Conservation (phyloP, 768 basidiomycete genomes). For the Collybia sordida region DNA sequence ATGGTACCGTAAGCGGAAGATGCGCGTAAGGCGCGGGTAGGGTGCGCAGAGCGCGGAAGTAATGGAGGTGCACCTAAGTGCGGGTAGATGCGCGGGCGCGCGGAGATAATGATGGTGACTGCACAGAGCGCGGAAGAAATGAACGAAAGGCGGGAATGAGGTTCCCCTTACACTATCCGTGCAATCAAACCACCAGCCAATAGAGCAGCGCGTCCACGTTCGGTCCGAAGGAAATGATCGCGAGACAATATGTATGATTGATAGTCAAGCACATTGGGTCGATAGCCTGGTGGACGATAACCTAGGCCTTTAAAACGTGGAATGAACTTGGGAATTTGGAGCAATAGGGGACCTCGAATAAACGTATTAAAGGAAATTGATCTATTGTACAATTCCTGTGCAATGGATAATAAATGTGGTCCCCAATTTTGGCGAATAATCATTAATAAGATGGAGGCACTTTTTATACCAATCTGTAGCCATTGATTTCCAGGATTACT, state of each 20-base stretch:
- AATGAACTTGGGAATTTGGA: background rate
- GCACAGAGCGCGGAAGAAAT: too few relatives aligned
- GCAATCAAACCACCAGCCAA: slow-evolving; percentile 22
- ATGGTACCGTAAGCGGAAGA: too few relatives aligned
- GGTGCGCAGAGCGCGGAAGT: too few relatives aligned
- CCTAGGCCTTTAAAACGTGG: slow-evolving; percentile 11
- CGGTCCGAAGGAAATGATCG: slow-evolving; percentile 1
- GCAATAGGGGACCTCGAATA: background rate
- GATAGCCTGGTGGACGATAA: slow-evolving; percentile 9
- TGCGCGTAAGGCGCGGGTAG: too few relatives aligned
- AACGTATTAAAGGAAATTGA: background rate
- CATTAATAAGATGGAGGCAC: background rate
- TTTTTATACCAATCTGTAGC: background rate
- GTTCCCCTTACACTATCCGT: too few relatives aligned
- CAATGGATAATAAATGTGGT: background rate
- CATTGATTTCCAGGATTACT: background rate
- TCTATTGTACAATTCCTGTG: background rate
- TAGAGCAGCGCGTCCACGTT: slow-evolving; percentile 22
- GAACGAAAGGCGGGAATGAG: too few relatives aligned
- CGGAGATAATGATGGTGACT: too few relatives aligned
- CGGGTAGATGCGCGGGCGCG: too few relatives aligned
- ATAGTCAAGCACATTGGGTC: slow-evolving; percentile 6
- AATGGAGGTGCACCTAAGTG: too few relatives aligned
- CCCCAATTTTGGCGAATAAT: background rate
- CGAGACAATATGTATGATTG: background rate